A percentile compares a stretch with the other conserved stretches of the same genome.
Evolutionary conservation across 2,329 filamentous ascomycete genomes (phyloP).

Genomic region (Escovopsis sp.): DNA sequence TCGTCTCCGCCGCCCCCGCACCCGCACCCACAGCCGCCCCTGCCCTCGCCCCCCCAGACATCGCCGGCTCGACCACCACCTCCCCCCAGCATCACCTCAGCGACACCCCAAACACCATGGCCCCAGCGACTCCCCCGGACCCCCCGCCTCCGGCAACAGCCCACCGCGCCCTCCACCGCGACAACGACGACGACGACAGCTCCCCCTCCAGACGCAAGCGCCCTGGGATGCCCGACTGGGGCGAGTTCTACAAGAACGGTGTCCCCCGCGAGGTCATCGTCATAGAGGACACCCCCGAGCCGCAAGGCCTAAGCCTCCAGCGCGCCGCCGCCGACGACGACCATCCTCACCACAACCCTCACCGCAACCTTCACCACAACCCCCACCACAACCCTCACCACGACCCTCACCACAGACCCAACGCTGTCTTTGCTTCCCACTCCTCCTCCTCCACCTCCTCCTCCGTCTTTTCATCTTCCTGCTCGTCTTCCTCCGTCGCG

Average conservation of each 20-base stretch:
- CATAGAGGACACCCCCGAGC: constrained; percentile 56
- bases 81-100: not conserved
- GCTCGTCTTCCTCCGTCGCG: too few species aligned
- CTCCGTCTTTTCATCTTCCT: too few species aligned
- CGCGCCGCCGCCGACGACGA: not conserved
- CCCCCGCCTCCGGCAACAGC: not conserved
- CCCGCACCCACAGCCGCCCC: too few species aligned
- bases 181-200: too few species aligned
- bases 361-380: too few species aligned
- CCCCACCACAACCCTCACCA: too few species aligned
- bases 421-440: too few species aligned
- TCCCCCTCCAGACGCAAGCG: not conserved
- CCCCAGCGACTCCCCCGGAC: not conserved
- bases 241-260: constrained; percentile 66
- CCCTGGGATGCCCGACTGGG: constrained; percentile 46
- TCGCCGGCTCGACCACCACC: not conserved
- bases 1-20: too few species aligned
- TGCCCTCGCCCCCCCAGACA: not conserved
- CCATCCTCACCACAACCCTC: too few species aligned
- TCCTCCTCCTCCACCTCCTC: too few species aligned
- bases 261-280: constrained; percentile 71
- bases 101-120: not conserved
- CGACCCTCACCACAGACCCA: too few species aligned
- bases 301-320: constrained; percentile 12
- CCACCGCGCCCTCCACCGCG: too few species aligned